Evolutionary conservation across 2,329 filamentous ascomycete genomes (phyloP).

Genomic region (Biscogniauxia mediterranea): DNA sequence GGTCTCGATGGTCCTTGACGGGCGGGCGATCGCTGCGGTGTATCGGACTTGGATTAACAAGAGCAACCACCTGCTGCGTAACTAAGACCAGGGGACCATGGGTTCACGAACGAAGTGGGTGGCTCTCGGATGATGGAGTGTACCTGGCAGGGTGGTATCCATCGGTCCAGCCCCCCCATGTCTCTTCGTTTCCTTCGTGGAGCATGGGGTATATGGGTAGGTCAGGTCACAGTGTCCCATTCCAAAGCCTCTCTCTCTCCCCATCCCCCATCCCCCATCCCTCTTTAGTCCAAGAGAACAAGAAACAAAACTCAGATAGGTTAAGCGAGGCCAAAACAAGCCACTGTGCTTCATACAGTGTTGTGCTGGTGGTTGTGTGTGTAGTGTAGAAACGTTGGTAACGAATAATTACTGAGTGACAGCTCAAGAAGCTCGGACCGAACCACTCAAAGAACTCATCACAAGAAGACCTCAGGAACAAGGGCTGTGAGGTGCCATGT

Average conservation of each 20-base stretch:
- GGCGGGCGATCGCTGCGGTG: constrained; percentile 26
- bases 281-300: not conserved
- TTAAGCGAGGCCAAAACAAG: not conserved
- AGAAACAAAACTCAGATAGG: not conserved
- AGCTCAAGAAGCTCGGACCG: not conserved
- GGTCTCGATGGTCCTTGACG: constrained; percentile 8
- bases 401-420: not conserved
- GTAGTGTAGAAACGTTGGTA: not conserved
- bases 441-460: not conserved
- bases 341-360: not conserved
- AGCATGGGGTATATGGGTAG: not conserved
- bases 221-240: not conserved
- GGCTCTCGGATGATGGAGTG: not conserved
- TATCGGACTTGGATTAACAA: constrained; percentile 19
- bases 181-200: constrained; percentile 1
- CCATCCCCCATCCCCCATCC: no score
- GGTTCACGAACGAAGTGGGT: constrained; percentile 6
- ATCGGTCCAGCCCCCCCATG: constrained; percentile 1
- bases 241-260: not conserved
- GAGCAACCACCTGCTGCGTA: constrained; percentile 8
- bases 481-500: constrained; percentile 27
- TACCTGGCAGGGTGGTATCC: constrained; percentile 4
- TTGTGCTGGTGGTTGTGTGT: not conserved
- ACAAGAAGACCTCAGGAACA: constrained; percentile 14
- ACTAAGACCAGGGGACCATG: constrained; percentile 10